Evolutionary conservation across 139 green algal species (phyloP), one percentile per base, ranked within the genome.

Genomic region (Ulvella scutata): DNA sequence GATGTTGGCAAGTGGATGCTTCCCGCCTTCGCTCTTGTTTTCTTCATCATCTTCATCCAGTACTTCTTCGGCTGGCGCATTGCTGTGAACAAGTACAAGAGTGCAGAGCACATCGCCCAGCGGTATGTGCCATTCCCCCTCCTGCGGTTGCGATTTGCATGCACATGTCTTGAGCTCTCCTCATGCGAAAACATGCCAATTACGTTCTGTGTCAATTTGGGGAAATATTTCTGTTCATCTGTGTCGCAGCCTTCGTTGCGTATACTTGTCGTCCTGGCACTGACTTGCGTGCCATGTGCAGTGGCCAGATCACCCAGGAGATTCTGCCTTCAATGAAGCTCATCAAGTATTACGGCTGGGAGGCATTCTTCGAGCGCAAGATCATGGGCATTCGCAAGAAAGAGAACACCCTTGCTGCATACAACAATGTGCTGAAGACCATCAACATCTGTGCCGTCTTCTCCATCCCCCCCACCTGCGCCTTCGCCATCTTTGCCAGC

Each of bases 331-430:
- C 85, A 76, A 89, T 90, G 82, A 89, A 90, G 84, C 81, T 89
- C 21, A 82, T 89, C 75, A 90, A 89, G 83, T 89, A 88, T 78
- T 89, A 89, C 44, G 83, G 79, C 3, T 89, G 85, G 85, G 85
- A 89, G 83, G 74, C 77, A 39, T 89, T 83, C 78, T 88, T 89
- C 28, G 81, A 88, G 79, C 34, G 79, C 4, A 37, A 84, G 40
- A 80, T 90, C 4, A 77, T 21, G 2, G 77, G 87, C 77, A 76
- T 88, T 2, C 86, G 86, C 3, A 29, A 62, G 35, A 26, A 81
- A 10, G 86, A 90, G 75, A 76, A 82, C 21, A 37, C 33, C 4
- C 73, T 87, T 0, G 78, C 87, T 72, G 67, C 43, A 29, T 72
- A 61, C 40, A 82, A 81, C 35, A 76, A 77, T 4, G 37, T 89